phyloP scores from a whole-genome alignment of 225 moss, liverwort and hornwort species.

The Pseudisothecium myosuroides region DNA sequence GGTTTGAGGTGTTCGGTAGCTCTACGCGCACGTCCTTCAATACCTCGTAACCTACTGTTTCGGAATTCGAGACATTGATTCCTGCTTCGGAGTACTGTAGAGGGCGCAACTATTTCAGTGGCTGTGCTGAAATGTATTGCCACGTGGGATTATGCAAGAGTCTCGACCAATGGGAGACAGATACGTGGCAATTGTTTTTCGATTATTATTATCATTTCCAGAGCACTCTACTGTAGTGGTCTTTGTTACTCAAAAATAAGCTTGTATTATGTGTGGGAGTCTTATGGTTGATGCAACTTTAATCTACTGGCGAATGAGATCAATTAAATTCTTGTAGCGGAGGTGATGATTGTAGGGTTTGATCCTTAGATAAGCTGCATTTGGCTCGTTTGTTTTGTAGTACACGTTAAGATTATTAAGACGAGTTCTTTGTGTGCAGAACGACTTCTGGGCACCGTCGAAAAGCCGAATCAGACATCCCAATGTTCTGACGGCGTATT shows the following conservation, averaged over 20 bases:
- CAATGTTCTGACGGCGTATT: slow-evolving; percentile 70
- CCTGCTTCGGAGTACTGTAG: not conserved
- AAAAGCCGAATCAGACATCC: slow-evolving; percentile 64
- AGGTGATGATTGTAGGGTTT: not conserved
- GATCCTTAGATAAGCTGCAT: not conserved
- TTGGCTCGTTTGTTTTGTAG: not conserved
- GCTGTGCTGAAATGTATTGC: not conserved
- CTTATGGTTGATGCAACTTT: not conserved
- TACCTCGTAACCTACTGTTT: not conserved
- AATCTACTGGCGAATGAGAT: not conserved
- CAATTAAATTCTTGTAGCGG: not conserved
- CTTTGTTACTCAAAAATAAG: not conserved
- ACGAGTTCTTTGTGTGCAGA: slow-evolving; percentile 11
- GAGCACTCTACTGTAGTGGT: not conserved
- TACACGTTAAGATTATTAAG: not conserved
- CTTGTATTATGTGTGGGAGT: not conserved
- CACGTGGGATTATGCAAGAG: not conserved
- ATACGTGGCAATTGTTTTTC: not conserved
- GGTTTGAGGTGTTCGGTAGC: not conserved
- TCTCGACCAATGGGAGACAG: not conserved
- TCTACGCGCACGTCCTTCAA: not conserved
- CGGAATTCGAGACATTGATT: not conserved
- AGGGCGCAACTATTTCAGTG: not conserved
- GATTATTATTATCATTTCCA: not conserved
- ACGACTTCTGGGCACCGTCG: slow-evolving; percentile 27